Percentiles rank a stretch among this genome's conserved stretches.
Evolutionary conservation across 306 rosid genomes (phyloP).

Genomic region (Argentina anserina): DNA sequence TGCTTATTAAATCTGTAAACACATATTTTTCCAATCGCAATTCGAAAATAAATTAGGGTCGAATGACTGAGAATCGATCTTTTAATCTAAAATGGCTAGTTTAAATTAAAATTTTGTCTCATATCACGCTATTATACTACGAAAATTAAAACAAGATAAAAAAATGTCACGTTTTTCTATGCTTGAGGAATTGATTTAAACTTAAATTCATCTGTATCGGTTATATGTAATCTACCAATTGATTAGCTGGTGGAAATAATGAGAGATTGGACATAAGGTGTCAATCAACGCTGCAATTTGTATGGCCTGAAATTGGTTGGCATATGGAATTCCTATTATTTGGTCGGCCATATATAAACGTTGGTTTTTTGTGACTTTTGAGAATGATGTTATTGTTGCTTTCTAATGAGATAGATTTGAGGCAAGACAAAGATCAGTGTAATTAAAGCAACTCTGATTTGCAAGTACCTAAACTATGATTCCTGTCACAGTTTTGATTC

Average conservation of each 20-base stretch:
- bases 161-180: background rate
- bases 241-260: background rate
- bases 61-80: no score
- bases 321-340: background rate
- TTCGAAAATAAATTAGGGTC: no score
- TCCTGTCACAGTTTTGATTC: background rate
- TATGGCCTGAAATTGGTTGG: constrained; percentile 21
- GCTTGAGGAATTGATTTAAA: background rate
- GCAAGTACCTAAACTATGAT: constrained; percentile 2
- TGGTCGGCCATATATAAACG: constrained; percentile 17
- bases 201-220: background rate
- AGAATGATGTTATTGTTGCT: constrained; percentile 5
- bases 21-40: no score
- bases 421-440: constrained; percentile 1
- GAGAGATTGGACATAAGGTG: background rate
- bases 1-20: no score
- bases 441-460: background rate
- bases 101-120: no score
- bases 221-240: no score
- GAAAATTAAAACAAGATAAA: background rate
- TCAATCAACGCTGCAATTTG: background rate
- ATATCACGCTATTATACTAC: no score
- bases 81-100: no score
- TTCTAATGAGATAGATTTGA: background rate
- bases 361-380: background rate